phyloP scores from a whole-genome alignment of 2,329 filamentous ascomycete species.

The Colletotrichum sp. region DNA sequence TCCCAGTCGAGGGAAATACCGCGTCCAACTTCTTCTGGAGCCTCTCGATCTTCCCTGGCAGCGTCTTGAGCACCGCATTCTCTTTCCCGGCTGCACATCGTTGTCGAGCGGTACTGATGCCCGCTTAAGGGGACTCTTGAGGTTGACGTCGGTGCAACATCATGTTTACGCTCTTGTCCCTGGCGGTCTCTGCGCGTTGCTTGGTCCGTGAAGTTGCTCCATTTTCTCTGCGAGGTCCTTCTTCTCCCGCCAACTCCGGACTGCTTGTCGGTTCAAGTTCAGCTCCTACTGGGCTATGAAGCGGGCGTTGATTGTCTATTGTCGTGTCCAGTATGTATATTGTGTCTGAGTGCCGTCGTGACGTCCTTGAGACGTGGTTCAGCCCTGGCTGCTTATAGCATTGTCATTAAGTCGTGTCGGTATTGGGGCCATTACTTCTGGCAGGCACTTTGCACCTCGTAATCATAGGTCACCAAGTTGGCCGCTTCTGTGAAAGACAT shows the following conservation, averaged over 20 bases:
- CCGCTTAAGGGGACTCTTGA: not conserved
- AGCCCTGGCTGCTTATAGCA: not conserved
- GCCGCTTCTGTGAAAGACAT: not conserved
- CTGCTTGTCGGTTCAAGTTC: too few relatives aligned
- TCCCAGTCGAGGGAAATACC: not conserved
- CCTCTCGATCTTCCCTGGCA: accelerated
- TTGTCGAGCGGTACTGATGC: accelerated
- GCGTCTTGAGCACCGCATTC: not conserved
- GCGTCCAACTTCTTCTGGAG: too few relatives aligned
- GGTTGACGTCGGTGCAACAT: not conserved
- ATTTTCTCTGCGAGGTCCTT: not conserved
- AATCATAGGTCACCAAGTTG: accelerated
- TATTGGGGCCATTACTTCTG: not conserved
- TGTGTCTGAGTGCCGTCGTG: too few relatives aligned
- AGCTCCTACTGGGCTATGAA: too few relatives aligned
- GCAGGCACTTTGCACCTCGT: accelerated
- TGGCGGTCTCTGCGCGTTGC: not conserved
- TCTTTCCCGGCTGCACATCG: not conserved
- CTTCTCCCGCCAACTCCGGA: not conserved
- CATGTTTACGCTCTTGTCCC: not conserved
- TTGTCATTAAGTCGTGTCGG: not conserved
- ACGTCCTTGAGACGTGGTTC: too few relatives aligned
- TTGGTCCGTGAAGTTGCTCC: accelerated
- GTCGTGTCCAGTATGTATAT: too few relatives aligned
- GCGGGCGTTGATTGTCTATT: too few relatives aligned